Evolutionary conservation across 176 grass and related monocot species (phyloP), one percentile per base, ranked within the genome.

Genomic region (Aegilops bicornis): DNA sequence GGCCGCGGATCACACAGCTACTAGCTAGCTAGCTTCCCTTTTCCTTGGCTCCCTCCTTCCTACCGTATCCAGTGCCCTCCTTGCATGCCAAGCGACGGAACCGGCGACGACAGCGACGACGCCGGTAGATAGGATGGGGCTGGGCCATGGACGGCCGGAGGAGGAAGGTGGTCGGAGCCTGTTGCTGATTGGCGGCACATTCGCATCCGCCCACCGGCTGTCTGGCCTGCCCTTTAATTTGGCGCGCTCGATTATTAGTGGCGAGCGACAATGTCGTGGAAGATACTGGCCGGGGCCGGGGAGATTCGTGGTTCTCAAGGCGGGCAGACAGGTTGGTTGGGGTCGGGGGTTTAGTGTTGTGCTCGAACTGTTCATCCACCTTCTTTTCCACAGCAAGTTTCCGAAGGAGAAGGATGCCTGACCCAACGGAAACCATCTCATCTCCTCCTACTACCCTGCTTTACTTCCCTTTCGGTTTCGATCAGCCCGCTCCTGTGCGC

Each of bases 321-420:
- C 32, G 73, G 47, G 84, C 88, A 65, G 72, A 43, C 89, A 74
- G 79, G 20, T 62, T 91, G 86, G 90, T 83, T 70, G 77, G 14
- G 77, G 13, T 0, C 3, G 35, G 35, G 3, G 4, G 1, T 84
- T 89, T 8, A 3, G 56, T 3, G 20, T 69, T 73, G 76, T 61
- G 59, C 33, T 80, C 17, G 6, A 91, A 70, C 76, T 69, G 52
- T 79, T 84, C 70, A 65, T 79, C 73, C 60, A 1, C 20, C 73
- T 50, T 76, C 25, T 54, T 56, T 54, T 50, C 36, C 10, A 2
- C 48, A 59, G 31, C 77, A 54, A 87, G 56, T 64, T 30, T 88
- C 81, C 87, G 83, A 89, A 90, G 77, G 93, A 95, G 82, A 93
- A 85, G 82, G 92, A 93, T 93, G 73, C 59, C 82, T 7, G 50